Evolutionary conservation across 345 rosid species (phyloP).

Genomic region (Salix suchowensis): DNA sequence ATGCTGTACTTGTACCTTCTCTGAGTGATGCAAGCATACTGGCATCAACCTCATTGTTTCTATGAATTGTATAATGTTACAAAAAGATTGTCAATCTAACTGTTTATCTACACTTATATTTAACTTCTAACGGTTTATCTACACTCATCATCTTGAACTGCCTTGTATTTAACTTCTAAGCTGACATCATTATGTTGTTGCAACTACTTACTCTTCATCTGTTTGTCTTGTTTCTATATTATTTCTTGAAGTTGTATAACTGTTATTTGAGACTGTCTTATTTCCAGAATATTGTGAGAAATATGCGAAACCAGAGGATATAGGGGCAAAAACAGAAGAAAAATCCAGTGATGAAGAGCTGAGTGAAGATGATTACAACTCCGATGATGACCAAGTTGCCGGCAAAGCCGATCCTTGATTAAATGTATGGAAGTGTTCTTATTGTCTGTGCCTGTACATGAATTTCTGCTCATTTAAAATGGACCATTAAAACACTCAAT

Average conservation of each 20-base stretch:
- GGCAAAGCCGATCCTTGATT: constrained; percentile 77
- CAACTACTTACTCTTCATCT: background rate
- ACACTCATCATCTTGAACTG: background rate
- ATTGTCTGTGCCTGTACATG: constrained; percentile 43
- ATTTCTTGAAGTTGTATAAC: background rate
- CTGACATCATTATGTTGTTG: background rate
- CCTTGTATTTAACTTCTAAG: background rate
- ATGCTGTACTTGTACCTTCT: background rate
- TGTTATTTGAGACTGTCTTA: constrained; percentile 1
- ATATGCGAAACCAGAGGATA: constrained; percentile 79
- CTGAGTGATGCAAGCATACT: background rate
- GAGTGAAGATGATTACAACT: constrained; percentile 71
- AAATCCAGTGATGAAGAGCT: constrained; percentile 83
- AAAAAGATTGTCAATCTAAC: background rate
- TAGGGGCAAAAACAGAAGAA: constrained; percentile 46
- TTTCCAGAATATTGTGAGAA: constrained; percentile 73
- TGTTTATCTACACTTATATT: background rate
- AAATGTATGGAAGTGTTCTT: background rate
- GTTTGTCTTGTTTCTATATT: background rate
- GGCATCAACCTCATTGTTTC: background rate
- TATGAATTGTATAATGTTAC: background rate
- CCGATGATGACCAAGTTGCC: constrained; percentile 66
- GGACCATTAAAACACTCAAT: background rate
- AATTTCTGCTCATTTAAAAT: constrained; percentile 34
- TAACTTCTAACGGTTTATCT: background rate